Evolutionary conservation across 2,329 filamentous ascomycete genomes (phyloP).

Genomic region (Penicillium sp.): DNA sequence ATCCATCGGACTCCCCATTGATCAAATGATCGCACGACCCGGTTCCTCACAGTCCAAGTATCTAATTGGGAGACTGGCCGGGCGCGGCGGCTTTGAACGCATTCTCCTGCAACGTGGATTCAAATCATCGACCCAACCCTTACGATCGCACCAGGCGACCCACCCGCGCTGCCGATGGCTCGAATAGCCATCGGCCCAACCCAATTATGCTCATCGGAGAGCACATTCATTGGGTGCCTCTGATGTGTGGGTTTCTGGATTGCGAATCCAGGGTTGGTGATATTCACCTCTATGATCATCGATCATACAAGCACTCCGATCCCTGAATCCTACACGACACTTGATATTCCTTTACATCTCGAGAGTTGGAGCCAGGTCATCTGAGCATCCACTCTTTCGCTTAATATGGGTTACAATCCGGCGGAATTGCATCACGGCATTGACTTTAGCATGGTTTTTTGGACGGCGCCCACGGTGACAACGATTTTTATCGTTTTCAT

Average conservation of each 20-base stretch:
- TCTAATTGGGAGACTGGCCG: slow-evolving; percentile 5
- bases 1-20: slow-evolving; percentile 1
- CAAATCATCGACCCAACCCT: slow-evolving; percentile 6
- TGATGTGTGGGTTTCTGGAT: neutral
- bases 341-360: slow-evolving; percentile 4
- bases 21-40: slow-evolving; percentile 16
- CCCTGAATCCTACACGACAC: slow-evolving; percentile 7
- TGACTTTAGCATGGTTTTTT: slow-evolving; percentile 8
- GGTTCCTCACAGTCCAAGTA: slow-evolving; percentile 4
- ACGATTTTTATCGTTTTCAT: slow-evolving; percentile 3
- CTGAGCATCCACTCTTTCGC: slow-evolving; percentile 2
- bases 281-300: neutral
- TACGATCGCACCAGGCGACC: slow-evolving; percentile 10
- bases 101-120: slow-evolving; percentile 1
- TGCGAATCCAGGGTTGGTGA: slow-evolving; percentile 2
- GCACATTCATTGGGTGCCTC: neutral
- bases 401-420: slow-evolving; percentile 4
- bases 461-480: slow-evolving; percentile 11
- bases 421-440: slow-evolving; percentile 1
- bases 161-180: neutral
- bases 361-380: slow-evolving; percentile 7
- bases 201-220: neutral
- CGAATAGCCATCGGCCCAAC: neutral
- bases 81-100: slow-evolving; percentile 9
- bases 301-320: slow-evolving; percentile 5